Conservation (phyloP, 1,284 basidiomycete species). For the Ustilago tritici region DNA sequence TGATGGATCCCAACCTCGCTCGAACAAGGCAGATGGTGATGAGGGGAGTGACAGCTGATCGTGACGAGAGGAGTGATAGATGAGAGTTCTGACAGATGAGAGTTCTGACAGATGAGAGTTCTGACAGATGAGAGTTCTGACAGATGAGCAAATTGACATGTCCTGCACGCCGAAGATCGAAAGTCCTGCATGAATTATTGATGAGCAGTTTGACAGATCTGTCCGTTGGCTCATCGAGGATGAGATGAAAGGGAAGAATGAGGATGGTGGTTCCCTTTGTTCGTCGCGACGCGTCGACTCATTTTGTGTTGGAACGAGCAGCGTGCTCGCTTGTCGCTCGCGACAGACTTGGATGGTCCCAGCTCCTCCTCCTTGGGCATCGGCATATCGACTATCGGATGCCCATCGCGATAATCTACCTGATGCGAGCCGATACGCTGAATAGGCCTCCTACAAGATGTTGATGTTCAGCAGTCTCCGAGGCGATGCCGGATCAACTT, state of each 20-base stretch:
- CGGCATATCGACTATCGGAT: too few species aligned
- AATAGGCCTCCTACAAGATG: too few species aligned
- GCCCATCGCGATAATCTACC: too few species aligned
- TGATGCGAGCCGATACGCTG: too few species aligned
- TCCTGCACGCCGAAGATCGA: constrained; percentile 10
- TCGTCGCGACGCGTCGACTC: constrained; percentile 22
- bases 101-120: not conserved
- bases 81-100: not conserved
- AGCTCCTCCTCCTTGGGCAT: too few species aligned
- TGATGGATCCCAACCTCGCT: too few species aligned
- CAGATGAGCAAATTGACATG: not conserved
- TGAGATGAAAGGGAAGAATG: not conserved
- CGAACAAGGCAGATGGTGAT: not conserved
- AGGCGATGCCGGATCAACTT: too few species aligned
- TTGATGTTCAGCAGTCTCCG: too few species aligned
- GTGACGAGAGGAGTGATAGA: constrained; percentile 17
- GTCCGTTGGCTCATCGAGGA: not conserved
- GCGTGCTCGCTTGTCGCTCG: too few species aligned
- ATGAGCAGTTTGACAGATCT: constrained; percentile 9
- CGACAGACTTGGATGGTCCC: too few species aligned
- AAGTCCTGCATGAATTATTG: not conserved
- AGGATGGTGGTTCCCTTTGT: constrained; percentile 16
- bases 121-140: constrained; percentile 7
- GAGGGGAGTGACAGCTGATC: not conserved
- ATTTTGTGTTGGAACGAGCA: not conserved